phyloP scores from a whole-genome alignment of 2,329 filamentous ascomycete species.

The Thelonectria rubi region DNA sequence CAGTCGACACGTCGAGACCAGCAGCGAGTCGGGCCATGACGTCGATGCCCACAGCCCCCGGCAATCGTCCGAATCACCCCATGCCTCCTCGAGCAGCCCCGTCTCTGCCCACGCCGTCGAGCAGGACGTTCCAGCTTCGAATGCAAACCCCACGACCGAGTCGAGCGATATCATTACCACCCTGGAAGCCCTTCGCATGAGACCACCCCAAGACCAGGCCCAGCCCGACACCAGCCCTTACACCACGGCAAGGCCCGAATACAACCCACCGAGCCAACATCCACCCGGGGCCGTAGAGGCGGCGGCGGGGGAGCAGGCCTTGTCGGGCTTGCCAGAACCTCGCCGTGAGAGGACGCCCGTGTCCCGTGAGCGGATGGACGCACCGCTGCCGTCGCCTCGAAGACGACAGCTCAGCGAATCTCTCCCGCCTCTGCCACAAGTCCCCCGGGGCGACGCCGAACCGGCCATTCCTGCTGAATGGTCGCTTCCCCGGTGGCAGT shows the following conservation, averaged over 20 bases:
- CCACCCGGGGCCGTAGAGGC: neutral
- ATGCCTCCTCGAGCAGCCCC: neutral
- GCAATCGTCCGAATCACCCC: neutral
- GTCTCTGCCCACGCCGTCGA: neutral
- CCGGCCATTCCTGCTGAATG: slow-evolving; percentile 52
- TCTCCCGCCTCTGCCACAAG: slow-evolving; percentile 34
- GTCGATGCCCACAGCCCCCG: neutral
- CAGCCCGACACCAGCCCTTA: slow-evolving; percentile 11
- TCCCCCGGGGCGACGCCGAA: slow-evolving; percentile 14
- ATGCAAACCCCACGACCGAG: slow-evolving; percentile 2
- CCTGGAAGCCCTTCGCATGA: slow-evolving; percentile 10
- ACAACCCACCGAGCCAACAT: slow-evolving; percentile 9
- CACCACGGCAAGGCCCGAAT: slow-evolving; percentile 5
- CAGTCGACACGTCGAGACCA: slow-evolving; percentile 1
- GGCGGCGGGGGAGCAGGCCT: slow-evolving; percentile 7
- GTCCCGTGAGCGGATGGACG: slow-evolving; percentile 43
- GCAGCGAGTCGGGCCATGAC: neutral
- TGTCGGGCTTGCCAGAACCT: slow-evolving; percentile 16
- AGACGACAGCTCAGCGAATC: slow-evolving; percentile 20
- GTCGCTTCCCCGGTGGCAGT: slow-evolving; percentile 83
- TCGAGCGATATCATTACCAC: slow-evolving; percentile 15
- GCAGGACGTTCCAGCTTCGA: neutral
- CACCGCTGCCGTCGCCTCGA: slow-evolving; percentile 36
- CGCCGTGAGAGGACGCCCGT: slow-evolving; percentile 32
- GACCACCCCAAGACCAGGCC: neutral